Conservation (phyloP, 2,329 filamentous ascomycete species). For the Botrytis cinerea region DNA sequence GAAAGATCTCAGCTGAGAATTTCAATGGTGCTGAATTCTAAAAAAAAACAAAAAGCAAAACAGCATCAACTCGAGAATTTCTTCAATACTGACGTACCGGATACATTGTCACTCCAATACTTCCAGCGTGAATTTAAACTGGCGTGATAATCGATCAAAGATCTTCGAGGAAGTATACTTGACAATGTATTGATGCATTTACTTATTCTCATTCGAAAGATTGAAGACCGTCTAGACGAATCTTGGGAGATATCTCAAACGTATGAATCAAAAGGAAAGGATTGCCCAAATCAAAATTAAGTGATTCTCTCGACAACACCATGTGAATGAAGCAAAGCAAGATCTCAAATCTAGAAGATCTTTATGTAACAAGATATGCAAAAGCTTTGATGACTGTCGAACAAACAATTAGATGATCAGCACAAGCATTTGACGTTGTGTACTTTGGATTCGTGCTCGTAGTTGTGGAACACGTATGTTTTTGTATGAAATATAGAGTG, state of each 20-base stretch:
- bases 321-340: background rate
- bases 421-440: background rate
- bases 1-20: background rate
- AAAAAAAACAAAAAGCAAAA: background rate
- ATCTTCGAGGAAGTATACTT: background rate
- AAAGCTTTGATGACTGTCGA: background rate
- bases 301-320: background rate
- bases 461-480: background rate
- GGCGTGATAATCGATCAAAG: background rate
- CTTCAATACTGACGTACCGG: background rate
- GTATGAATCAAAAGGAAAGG: background rate
- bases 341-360: constrained; percentile 1
- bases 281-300: background rate
- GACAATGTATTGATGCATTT: background rate
- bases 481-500: background rate
- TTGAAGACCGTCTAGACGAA: background rate
- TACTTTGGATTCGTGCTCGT: background rate
- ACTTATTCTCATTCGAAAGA: background rate
- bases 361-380: background rate
- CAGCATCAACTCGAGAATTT: background rate
- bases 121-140: background rate
- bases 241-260: background rate
- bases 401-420: background rate
- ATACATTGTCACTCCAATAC: background rate
- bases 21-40: background rate